Evolutionary conservation across 148 eudicot species (phyloP).

Genomic region (Diospyros kaki): DNA sequence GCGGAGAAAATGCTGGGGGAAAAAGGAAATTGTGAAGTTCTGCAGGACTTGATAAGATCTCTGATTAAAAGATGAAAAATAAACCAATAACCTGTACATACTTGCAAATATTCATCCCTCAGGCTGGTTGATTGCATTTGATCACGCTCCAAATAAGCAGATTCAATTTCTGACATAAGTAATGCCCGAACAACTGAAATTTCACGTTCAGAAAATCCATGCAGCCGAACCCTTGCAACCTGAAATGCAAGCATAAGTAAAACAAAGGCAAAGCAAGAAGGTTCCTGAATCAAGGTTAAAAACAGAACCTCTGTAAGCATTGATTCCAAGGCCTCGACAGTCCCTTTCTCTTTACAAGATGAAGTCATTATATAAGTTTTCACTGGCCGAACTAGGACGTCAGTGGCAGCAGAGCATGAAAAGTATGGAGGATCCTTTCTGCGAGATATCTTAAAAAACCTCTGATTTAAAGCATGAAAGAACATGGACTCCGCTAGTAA

Average conservation of each 20-base stretch:
- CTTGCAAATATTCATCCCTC: slow-evolving; percentile 85
- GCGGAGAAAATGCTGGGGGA: slow-evolving; percentile 63
- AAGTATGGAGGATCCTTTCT: slow-evolving; percentile 63
- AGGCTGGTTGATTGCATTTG: slow-evolving; percentile 81
- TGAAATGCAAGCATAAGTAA: slow-evolving; percentile 36
- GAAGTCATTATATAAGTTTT: slow-evolving; percentile 80
- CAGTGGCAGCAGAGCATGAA: slow-evolving; percentile 73
- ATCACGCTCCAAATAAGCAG: slow-evolving; percentile 84
- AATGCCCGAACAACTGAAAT: slow-evolving; percentile 60
- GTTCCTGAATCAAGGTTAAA: slow-evolving; percentile 11
- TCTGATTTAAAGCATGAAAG: slow-evolving; percentile 72
- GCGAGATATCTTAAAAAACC: slow-evolving; percentile 68
- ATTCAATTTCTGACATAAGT: slow-evolving; percentile 80
- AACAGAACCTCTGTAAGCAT: slow-evolving; percentile 69
- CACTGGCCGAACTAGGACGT: slow-evolving; percentile 54
- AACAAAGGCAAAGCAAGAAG: slow-evolving; percentile 14
- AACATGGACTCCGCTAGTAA: slow-evolving; percentile 73
- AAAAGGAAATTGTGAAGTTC: slow-evolving; percentile 4
- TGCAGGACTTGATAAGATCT: background rate
- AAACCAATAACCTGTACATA: slow-evolving; percentile 13
- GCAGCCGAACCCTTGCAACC: slow-evolving; percentile 79
- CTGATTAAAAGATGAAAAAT: background rate
- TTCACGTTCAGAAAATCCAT: slow-evolving; percentile 92
- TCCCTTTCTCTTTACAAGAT: slow-evolving; percentile 81
- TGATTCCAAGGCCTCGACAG: slow-evolving; percentile 68